phyloP scores from a whole-genome alignment of 23 red algal species.

The Gracilariopsis chorda region DNA sequence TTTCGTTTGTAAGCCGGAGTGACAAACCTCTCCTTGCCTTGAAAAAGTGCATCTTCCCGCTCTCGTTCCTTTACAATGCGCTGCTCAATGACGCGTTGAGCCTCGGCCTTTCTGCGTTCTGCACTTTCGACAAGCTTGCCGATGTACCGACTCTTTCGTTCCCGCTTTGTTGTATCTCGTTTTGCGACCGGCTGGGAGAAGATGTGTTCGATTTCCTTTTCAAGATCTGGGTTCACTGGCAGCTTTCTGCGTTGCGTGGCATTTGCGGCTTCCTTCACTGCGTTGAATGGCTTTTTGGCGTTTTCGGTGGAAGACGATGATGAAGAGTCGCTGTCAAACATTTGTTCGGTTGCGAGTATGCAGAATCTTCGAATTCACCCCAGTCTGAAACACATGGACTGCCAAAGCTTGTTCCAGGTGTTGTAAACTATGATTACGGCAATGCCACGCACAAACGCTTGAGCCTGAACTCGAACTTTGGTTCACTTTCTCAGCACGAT shows the following conservation, averaged over 20 bases:
- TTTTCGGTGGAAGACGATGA: not conserved
- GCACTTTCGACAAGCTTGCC: conserved; percentile 26
- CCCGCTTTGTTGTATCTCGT: not conserved
- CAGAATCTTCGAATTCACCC: too few relatives aligned
- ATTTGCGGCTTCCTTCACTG: not conserved
- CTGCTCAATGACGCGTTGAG: not conserved
- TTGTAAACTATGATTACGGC: too few relatives aligned
- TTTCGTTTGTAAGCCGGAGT: conserved; percentile 23
- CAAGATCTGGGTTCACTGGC: not conserved
- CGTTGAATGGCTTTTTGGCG: not conserved
- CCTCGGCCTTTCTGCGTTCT: not conserved
- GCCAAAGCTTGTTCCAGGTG: too few relatives aligned
- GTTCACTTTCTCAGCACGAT: too few relatives aligned
- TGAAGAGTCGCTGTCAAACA: not conserved
- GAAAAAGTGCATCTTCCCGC: not conserved
- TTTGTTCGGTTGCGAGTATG: too few relatives aligned
- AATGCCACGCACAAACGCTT: too few relatives aligned
- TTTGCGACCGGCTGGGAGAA: not conserved
- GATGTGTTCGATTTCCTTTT: conserved; percentile 3
- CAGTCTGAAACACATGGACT: too few relatives aligned
- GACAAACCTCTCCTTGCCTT: conserved; percentile 13
- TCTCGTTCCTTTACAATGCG: conserved; percentile 3
- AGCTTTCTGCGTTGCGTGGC: not conserved
- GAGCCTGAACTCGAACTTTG: too few relatives aligned
- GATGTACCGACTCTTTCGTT: conserved; percentile 39